Evolutionary conservation across 2,329 filamentous ascomycete genomes (phyloP), one percentile per base, ranked within the genome.

Genomic region (Pochonia chlamydosporia): DNA sequence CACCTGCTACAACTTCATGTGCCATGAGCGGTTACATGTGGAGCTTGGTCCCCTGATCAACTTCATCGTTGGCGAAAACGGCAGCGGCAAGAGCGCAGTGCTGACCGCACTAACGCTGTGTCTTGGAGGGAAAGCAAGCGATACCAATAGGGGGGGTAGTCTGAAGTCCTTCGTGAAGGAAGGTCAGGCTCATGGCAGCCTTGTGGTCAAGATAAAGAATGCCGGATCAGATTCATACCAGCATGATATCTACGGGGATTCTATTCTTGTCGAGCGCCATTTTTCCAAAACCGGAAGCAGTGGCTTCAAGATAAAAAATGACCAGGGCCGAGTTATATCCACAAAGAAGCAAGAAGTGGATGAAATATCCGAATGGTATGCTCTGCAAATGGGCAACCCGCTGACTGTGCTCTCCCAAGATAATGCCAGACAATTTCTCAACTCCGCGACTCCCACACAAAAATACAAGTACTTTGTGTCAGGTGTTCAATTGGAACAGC

Each of bases 381-480:
- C 86, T 36, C 73, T 99, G 36, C 92, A 97, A 63, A 89, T 99
- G 48, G 92, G 97, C 61, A 99, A 99, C 57, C 93, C 93, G 1
- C 84, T 99, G 71, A 97, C 95, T 50, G 87, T 97, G 6, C 75
- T 99, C 16, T 96, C 91, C 1, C 93, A 99, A 65, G 93, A 99
- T 62, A 90, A 91, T 66, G 93, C 93, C 10, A 83, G 93, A 10
- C 87, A 95, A 49, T 99, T 99, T 58, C 76, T 99, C 37, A 95
- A 92, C 60, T 81, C 84, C 30, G 92, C 93, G 11, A 87, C 82
- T 3, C 81, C 90, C 0, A 72, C 79, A 3, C 84, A 92, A 50
- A 99, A 99, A 63, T 99, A 97, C 74, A 93, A 89, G 56, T 96
- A 96, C 60, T 99, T 99, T 61, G 79, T 96, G 50, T 89, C 91